Conservation (phyloP, 441 rosid species). For the Populus hybrid region DNA sequence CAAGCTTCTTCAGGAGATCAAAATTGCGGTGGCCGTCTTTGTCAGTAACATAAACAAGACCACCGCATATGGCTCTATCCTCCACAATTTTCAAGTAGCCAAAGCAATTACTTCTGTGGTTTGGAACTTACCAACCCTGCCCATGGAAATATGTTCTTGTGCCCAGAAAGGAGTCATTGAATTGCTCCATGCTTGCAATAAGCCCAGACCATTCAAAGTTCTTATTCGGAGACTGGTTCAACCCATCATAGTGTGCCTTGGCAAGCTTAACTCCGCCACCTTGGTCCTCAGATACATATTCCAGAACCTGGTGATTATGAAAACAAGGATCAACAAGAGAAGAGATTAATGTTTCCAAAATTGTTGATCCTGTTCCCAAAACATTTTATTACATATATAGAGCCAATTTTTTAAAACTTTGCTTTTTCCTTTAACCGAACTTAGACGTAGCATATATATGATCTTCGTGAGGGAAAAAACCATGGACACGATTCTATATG, state of each 20-base stretch:
- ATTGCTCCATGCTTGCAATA: slow-evolving; percentile 20
- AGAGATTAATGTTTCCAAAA: neutral
- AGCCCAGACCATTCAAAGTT: slow-evolving; percentile 16
- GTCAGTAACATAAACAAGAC: neutral
- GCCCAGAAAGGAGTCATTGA: slow-evolving; percentile 13
- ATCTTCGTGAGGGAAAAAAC: too few species aligned
- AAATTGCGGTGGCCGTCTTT: neutral
- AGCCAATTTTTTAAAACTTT: too few species aligned
- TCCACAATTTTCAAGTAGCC: too few species aligned
- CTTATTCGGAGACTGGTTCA: slow-evolving; percentile 2
- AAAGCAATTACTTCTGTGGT: neutral
- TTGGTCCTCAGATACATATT: slow-evolving; percentile 8
- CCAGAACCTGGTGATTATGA: neutral
- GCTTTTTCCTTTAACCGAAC: too few species aligned
- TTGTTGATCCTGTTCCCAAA: too few species aligned
- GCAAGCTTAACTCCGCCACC: slow-evolving; percentile 18
- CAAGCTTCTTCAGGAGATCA: neutral
- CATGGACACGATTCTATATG: too few species aligned
- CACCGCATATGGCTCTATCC: neutral
- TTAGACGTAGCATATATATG: too few species aligned
- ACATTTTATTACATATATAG: too few species aligned
- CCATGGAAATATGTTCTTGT: neutral
- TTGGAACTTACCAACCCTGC: neutral
- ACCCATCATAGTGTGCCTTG: slow-evolving; percentile 9
- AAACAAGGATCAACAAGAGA: neutral